These are phyloP conservation scores for Hirsutella minnesotensis DNA, from an alignment of 2,329 filamentous ascomycete species.

Conservation along the genomic window DNA sequence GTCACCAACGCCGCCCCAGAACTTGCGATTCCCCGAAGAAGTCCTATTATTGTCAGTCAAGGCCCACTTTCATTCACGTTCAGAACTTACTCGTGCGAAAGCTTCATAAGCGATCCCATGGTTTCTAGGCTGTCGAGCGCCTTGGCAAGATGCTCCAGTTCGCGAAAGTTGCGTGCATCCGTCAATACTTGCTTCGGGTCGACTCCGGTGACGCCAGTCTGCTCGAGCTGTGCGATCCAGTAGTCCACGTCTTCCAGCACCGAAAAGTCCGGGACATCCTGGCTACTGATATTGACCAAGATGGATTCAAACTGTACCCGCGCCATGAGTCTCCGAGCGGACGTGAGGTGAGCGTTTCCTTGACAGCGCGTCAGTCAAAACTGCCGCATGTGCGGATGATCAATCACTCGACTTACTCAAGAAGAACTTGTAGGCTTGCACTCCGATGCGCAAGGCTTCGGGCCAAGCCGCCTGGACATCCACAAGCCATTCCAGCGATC, in stretches of 20 bases:
- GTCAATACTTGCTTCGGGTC: constrained; percentile 31
- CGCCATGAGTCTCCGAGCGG: constrained; percentile 40
- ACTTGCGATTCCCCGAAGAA: constrained; percentile 28
- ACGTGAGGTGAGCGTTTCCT: constrained; percentile 40
- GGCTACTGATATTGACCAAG: constrained; percentile 26
- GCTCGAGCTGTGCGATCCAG: constrained; percentile 25
- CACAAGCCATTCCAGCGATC: constrained; percentile 75
- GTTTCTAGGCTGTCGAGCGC: constrained; percentile 58
- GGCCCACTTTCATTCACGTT: constrained; percentile 13
- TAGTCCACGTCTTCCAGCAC: constrained; percentile 28
- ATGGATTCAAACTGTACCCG: constrained; percentile 39
- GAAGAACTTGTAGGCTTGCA: constrained; percentile 70
- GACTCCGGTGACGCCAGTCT: constrained; percentile 21
- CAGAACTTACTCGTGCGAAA: constrained; percentile 37
- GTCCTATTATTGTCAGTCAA: constrained; percentile 12
- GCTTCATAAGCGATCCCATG: constrained; percentile 43
- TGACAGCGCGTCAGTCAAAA: background rate
- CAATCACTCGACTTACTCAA: constrained; percentile 47
- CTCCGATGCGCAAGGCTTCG: constrained; percentile 55
- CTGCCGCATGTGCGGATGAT: background rate
- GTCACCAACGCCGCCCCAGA: constrained; percentile 41
- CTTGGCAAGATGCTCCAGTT: constrained; percentile 56
- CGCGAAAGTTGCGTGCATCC: constrained; percentile 51
- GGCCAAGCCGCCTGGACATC: constrained; percentile 62
- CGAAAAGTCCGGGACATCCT: constrained; percentile 23